A percentile compares a stretch with the other conserved stretches of the same genome.
Evolutionary conservation across 2,329 filamentous ascomycete genomes (phyloP).

Genomic region (Elsinoe fawcettii): DNA sequence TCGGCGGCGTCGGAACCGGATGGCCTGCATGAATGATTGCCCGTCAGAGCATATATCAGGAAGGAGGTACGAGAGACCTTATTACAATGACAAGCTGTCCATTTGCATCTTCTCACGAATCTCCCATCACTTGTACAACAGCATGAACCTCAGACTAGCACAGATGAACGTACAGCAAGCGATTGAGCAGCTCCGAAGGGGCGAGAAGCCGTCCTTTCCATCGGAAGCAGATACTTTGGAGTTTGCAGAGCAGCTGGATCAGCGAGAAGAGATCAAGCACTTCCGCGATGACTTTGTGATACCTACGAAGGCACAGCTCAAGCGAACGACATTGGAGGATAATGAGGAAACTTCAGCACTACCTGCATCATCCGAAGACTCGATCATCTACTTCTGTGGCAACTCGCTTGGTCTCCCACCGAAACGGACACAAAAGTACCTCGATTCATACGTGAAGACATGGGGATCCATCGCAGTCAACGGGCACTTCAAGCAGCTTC

Average conservation of each 20-base stretch:
- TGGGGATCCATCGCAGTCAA: conserved; percentile 81
- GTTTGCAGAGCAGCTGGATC: conserved; percentile 15
- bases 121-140: not conserved
- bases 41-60: not conserved
- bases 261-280: conserved; percentile 31
- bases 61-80: conserved; percentile 1
- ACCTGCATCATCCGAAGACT: conserved; percentile 28
- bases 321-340: conserved; percentile 48
- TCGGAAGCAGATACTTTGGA: conserved; percentile 21
- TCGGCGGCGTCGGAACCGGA: no score
- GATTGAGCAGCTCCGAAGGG: conserved; percentile 22
- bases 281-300: conserved; percentile 65
- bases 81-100: not conserved
- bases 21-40: conserved; percentile 3
- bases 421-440: conserved; percentile 55
- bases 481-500: conserved; percentile 67
- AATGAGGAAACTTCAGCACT: conserved; percentile 19
- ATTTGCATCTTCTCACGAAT: not conserved
- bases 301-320: conserved; percentile 65
- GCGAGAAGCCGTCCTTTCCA: conserved; percentile 22
- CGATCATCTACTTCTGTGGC: conserved; percentile 73
- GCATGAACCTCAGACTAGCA: conserved; percentile 11
- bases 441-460: conserved; percentile 67
- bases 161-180: conserved; percentile 23
- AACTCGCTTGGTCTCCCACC: conserved; percentile 86